A percentile compares a stretch with the other conserved stretches of the same genome.
Conservation (phyloP, 371 early-diverging fungal genomes). For the Lichtheimia corymbifera region DNA sequence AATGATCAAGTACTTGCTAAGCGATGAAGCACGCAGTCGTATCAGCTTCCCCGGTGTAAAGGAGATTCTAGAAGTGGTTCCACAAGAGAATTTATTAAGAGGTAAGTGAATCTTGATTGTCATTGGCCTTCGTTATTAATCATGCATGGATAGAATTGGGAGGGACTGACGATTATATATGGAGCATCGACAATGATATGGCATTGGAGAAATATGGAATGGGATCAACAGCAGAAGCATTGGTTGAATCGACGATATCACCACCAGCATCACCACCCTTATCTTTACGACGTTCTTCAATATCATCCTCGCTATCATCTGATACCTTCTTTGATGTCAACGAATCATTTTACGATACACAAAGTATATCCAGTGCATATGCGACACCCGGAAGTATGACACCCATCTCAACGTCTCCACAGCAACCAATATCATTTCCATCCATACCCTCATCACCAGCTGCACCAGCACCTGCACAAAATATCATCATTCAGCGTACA, state of each 20-base stretch:
- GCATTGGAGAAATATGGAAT: constrained; percentile 35
- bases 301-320: constrained; percentile 16
- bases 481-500: too few species aligned
- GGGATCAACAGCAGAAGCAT: constrained; percentile 6
- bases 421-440: neutral
- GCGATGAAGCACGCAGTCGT: constrained; percentile 34
- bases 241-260: constrained; percentile 5
- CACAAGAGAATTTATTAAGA: constrained; percentile 23
- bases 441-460: constrained; percentile 4
- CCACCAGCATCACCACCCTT: constrained; percentile 6
- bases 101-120: constrained; percentile 11
- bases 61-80: constrained; percentile 28
- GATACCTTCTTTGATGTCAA: constrained; percentile 44
- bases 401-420: neutral
- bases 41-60: constrained; percentile 33
- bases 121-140: neutral
- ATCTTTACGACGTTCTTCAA: constrained; percentile 6
- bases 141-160: constrained; percentile 27
- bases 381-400: constrained; percentile 12
- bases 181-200: constrained; percentile 34
- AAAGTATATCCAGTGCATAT: neutral
- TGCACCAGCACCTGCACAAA: neutral
- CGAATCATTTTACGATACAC: constrained; percentile 8
- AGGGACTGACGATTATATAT: constrained; percentile 30
- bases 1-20: constrained; percentile 36